phyloP scores from a whole-genome alignment of 805 yeast species.

The Wickerhamomyces silvicola region DNA sequence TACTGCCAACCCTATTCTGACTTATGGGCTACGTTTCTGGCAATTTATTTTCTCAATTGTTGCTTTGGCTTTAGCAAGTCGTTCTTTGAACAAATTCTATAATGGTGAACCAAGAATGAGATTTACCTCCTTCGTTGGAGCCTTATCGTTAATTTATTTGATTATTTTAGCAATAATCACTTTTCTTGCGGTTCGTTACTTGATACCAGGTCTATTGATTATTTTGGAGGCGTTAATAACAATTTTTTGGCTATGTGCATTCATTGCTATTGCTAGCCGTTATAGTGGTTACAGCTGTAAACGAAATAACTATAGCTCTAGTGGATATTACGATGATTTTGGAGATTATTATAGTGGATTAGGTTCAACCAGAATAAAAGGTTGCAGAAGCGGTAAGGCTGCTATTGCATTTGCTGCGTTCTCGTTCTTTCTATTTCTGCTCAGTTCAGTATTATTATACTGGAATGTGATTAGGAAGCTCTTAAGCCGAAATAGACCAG shows the following conservation, averaged over 20 bases:
- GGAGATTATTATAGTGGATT: not conserved
- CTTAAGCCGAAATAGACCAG: constrained; percentile 1
- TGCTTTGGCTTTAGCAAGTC: constrained; percentile 24
- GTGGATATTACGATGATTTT: constrained; percentile 9
- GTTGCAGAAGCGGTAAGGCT: constrained; percentile 25
- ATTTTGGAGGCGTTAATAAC: constrained; percentile 23
- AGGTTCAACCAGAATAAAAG: constrained; percentile 5
- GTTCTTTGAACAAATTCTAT: constrained; percentile 19
- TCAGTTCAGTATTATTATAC: constrained; percentile 20
- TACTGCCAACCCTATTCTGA: constrained; percentile 6
- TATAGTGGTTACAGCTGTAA: constrained; percentile 25
- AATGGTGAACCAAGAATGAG: constrained; percentile 25
- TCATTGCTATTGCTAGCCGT: constrained; percentile 27
- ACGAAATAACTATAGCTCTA: not conserved
- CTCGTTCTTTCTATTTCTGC: constrained; percentile 21
- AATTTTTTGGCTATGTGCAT: constrained; percentile 28
- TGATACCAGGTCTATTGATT: constrained; percentile 22
- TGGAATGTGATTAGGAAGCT: constrained; percentile 22
- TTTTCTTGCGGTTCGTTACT: constrained; percentile 12
- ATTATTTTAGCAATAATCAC: constrained; percentile 17
- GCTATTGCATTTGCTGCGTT: constrained; percentile 29
- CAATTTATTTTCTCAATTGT: constrained; percentile 24
- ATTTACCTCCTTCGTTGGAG: constrained; percentile 24
- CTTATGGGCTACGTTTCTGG: constrained; percentile 13
- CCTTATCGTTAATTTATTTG: constrained; percentile 24